phyloP scores from a whole-genome alignment of 1,284 basidiomycete genomes.

The Blastosporella zonata region DNA sequence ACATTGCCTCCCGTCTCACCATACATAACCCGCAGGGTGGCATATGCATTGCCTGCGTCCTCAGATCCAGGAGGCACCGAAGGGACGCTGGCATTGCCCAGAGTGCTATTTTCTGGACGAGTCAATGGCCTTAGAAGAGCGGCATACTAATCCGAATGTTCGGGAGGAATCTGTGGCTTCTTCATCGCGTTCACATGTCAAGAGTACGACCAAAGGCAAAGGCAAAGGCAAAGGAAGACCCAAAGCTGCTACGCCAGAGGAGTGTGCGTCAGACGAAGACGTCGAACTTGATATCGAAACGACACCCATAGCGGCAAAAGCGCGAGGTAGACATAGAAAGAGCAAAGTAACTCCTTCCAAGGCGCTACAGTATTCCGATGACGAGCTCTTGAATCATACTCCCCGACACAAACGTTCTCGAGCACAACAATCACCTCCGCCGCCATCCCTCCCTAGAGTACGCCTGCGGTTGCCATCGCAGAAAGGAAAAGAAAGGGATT shows the following conservation, averaged over 20 bases:
- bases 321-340: slow-evolving; percentile 25
- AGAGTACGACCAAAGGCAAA: slow-evolving; percentile 18
- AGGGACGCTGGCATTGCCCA: slow-evolving; percentile 77
- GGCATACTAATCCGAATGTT: slow-evolving; percentile 12
- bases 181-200: slow-evolving; percentile 39
- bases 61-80: slow-evolving; percentile 66
- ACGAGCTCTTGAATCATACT: slow-evolving; percentile 15
- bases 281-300: slow-evolving; percentile 27
- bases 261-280: slow-evolving; percentile 31
- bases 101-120: slow-evolving; percentile 39
- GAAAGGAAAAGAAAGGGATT: slow-evolving; percentile 54
- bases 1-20: slow-evolving; percentile 7
- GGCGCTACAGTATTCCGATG: slow-evolving; percentile 18
- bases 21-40: slow-evolving; percentile 58
- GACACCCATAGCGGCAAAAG: slow-evolving; percentile 22
- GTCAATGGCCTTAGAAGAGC: not conserved
- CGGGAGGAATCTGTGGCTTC: slow-evolving; percentile 48
- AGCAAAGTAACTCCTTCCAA: slow-evolving; percentile 16
- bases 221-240: slow-evolving; percentile 29
- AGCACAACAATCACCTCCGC: slow-evolving; percentile 25
- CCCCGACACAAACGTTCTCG: slow-evolving; percentile 28
- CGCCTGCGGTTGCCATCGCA: slow-evolving; percentile 52
- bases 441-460: slow-evolving; percentile 40
- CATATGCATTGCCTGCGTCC: slow-evolving; percentile 88
- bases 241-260: slow-evolving; percentile 25